Base-by-base conservation (phyloP, 2,329 filamentous ascomycete species). In the Bretziella fagacearum region DNA sequence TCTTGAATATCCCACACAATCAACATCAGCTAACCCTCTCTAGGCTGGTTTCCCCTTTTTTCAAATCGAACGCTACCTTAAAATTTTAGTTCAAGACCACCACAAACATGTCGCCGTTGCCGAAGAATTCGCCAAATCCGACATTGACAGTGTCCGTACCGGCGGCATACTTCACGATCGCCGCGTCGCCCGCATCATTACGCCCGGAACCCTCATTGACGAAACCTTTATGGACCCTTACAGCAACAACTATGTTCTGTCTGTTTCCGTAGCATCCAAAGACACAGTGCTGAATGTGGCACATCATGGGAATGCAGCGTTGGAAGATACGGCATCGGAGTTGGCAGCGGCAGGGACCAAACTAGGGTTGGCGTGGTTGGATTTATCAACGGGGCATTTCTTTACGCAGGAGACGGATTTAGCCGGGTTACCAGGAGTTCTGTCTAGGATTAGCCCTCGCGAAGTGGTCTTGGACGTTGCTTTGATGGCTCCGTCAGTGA, bases 161-260 rank as follows among this genome's bases (percentile, higher is more conserved):
- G 13, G n/a, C n/a, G 84, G 84, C 11, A 65, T 89, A 53, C 69
- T 89, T 67, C 93, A 91, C 60, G 82, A 93, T 59, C 80, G 91
- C 22, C 78, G 70, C 54, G 85, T 98, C 11, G 75, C 84, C 15
- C 79, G 91, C 49, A 80, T 98, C 54, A 77, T 98, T 57, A 96
- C 91, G 1, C 86, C 91, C 1, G 91, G 91, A 17, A 98, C 91
- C 1, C 68, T 98, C 46, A 94, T 98, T 54, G 91, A 98, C 61
- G 91, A 98, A 63, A 87, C 86, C 56, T 98, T 96, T 61, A 86
- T 98, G 69, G 84, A 96, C 59, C 84, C 86, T 1, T 89, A 83
- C 58, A 78, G 84, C 56, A 95, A 91, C 62, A 96, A 95, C 59
- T 98, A 89, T 60, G 70, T 96, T 27, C 73, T 96, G 59, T 80